phyloP scores from a whole-genome alignment of 1,284 basidiomycete genomes.

The Pholiota adiposa region DNA sequence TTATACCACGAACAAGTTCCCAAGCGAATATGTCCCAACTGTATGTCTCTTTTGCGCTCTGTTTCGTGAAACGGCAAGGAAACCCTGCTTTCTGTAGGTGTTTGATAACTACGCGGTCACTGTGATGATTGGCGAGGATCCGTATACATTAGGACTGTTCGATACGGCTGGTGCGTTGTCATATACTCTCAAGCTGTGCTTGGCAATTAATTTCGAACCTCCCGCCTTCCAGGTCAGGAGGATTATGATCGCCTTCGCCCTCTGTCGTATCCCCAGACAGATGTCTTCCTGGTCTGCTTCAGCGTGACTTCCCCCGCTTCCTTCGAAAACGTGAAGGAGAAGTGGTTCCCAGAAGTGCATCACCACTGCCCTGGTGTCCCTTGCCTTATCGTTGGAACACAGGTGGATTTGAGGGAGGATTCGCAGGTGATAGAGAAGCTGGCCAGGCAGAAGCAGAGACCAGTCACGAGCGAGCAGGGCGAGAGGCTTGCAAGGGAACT shows the following conservation, averaged over 20 bases:
- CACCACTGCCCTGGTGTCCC: conserved; percentile 99
- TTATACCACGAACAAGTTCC: conserved; percentile 99
- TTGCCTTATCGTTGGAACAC: conserved; percentile 98
- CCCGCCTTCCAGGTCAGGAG: conserved; percentile 80
- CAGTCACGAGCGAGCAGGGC: conserved; percentile 87
- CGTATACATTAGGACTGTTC: conserved; percentile 97
- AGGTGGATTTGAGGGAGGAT: conserved; percentile 97
- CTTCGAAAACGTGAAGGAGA: conserved; percentile 99
- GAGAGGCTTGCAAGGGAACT: conserved; percentile 94
- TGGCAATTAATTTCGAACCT: not conserved
- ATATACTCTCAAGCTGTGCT: not conserved
- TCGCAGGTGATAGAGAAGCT: conserved; percentile 93
- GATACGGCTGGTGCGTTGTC: conserved; percentile 87
- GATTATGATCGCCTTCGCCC: conserved; percentile 99
- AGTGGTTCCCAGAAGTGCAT: conserved; percentile 99
- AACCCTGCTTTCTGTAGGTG: conserved; percentile 58
- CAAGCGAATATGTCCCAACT: conserved; percentile 98
- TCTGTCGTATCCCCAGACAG: conserved; percentile 99
- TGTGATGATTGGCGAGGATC: conserved; percentile 99
- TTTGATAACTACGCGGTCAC: conserved; percentile 99
- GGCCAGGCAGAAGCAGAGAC: conserved; percentile 93
- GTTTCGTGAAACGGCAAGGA: conserved; percentile 21
- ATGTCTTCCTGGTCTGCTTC: conserved; percentile 99
- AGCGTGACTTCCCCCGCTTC: conserved; percentile 98
- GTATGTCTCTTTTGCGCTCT: conserved; percentile 56